Percentiles rank a stretch among this genome's conserved stretches.
Evolutionary conservation across 2,329 filamentous ascomycete genomes (phyloP).

Genomic region (Trichoderma sp.): DNA sequence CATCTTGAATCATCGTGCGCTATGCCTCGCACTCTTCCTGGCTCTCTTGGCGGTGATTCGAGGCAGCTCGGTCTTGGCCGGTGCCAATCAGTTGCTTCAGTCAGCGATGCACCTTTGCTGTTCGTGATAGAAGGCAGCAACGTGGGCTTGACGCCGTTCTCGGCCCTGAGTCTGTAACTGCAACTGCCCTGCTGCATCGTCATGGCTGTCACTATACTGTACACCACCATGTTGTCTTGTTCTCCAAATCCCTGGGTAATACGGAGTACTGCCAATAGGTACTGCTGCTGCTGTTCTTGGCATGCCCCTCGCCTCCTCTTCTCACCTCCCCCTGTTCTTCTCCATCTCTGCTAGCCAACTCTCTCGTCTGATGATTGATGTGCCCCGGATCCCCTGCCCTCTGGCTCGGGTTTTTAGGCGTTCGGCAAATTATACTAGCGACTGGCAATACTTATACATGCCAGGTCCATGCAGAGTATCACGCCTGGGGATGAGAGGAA

Average conservation of each 20-base stretch:
- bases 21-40: not conserved
- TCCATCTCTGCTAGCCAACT: not conserved
- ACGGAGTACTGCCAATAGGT: not conserved
- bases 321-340: not conserved
- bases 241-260: not conserved
- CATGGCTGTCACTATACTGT: not conserved
- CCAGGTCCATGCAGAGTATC: not conserved
- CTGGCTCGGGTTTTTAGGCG: not conserved
- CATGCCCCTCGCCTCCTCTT: not conserved
- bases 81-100: not conserved
- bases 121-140: not conserved
- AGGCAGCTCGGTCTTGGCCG: not conserved
- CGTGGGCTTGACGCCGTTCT: not conserved
- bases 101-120: not conserved
- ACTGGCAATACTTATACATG: not conserved
- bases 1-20: not conserved
- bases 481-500: not conserved
- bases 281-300: not conserved
- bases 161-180: not conserved
- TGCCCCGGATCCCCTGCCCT: not conserved
- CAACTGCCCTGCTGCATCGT: not conserved
- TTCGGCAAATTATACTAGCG: not conserved
- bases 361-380: not conserved
- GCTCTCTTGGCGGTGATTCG: not conserved
- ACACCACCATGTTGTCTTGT: not conserved